Evolutionary conservation across 148 eudicot species (phyloP).

Genomic region (Rhododendron griersonianum): DNA sequence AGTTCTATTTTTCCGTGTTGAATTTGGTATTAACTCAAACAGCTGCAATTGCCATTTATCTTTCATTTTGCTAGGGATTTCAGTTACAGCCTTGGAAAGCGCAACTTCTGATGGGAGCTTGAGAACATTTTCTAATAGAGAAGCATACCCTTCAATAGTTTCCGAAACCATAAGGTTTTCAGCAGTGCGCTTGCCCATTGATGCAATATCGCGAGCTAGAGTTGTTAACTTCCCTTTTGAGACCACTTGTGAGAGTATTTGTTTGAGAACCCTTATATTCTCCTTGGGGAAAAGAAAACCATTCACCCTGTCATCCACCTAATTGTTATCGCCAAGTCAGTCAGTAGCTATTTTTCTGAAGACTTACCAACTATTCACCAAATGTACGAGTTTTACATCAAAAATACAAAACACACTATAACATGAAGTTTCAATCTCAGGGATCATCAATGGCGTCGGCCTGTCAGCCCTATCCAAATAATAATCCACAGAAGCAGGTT

Average conservation of each 20-base stretch:
- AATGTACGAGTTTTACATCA: not conserved
- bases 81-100: slow-evolving; percentile 40
- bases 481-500: not conserved
- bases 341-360: slow-evolving; percentile 23
- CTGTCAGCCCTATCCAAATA: not conserved
- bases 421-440: not conserved
- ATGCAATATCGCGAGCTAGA: slow-evolving; percentile 60
- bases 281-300: slow-evolving; percentile 82
- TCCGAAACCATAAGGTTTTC: slow-evolving; percentile 67
- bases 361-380: not conserved
- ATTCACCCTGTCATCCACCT: slow-evolving; percentile 88
- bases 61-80: slow-evolving; percentile 51
- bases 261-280: slow-evolving; percentile 43
- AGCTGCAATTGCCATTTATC: slow-evolving; percentile 66
- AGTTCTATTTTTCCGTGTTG: slow-evolving; percentile 27
- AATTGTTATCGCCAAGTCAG: slow-evolving; percentile 25
- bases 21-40: slow-evolving; percentile 41
- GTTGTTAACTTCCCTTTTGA: slow-evolving; percentile 59
- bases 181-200: slow-evolving; percentile 56
- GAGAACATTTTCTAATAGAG: slow-evolving; percentile 53
- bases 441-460: not conserved
- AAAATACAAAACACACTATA: not conserved
- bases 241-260: slow-evolving; percentile 46
- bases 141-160: slow-evolving; percentile 72
- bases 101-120: slow-evolving; percentile 78